These are phyloP conservation scores for Phyllosticta ampelicida DNA, from an alignment of 2,329 filamentous ascomycete genomes.

Conservation along the genomic window DNA sequence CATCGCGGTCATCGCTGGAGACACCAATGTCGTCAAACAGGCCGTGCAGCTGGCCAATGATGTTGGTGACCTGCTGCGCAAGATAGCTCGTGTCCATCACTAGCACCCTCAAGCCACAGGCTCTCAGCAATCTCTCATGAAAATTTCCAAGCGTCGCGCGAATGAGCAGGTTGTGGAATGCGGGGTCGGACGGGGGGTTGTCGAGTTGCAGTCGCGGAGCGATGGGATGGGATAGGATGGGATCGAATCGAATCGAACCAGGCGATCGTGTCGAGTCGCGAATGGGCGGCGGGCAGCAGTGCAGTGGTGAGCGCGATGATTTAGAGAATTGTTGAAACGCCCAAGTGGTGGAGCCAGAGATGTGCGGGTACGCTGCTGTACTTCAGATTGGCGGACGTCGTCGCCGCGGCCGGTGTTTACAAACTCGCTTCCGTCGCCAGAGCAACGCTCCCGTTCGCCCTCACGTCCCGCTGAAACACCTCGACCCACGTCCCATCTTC, in stretches of 20 bases:
- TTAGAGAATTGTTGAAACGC: background rate
- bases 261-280: background rate
- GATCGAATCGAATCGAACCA: too few relatives aligned
- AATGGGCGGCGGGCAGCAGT: background rate
- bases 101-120: background rate
- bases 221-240: too few relatives aligned
- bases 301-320: background rate
- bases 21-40: constrained; percentile 97
- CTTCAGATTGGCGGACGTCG: background rate
- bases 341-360: background rate
- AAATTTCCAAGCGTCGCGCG: background rate
- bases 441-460: background rate
- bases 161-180: background rate
- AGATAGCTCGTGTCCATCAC: constrained; percentile 84
- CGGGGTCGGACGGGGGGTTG: background rate
- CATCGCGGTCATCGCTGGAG: constrained; percentile 82
- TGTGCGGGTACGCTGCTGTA: background rate
- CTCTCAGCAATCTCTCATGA: background rate
- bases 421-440: background rate
- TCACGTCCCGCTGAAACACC: background rate
- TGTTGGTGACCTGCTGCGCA: constrained; percentile 88
- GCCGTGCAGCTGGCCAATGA: constrained; percentile 84
- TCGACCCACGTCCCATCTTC: background rate
- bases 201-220: background rate
- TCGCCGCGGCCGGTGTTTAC: background rate